These are phyloP conservation scores for Aureobasidium sp. DNA, from an alignment of 2,329 filamentous ascomycete genomes.

Conservation along the genomic window DNA sequence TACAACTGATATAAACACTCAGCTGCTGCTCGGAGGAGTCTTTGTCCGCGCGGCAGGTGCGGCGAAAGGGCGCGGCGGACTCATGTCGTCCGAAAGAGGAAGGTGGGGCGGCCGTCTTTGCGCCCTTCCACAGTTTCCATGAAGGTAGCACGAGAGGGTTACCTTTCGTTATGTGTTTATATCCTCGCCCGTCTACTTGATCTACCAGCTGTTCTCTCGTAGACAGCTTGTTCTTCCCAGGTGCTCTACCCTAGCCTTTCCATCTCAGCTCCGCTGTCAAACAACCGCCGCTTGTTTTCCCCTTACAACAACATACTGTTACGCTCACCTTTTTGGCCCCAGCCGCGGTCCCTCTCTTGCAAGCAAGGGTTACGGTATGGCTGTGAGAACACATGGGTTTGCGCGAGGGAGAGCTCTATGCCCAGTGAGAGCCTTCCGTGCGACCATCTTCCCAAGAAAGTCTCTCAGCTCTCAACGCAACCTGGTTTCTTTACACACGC, in stretches of 20 bases:
- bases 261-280: background rate
- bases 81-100: background rate
- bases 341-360: background rate
- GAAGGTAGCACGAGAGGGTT: background rate
- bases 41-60: background rate
- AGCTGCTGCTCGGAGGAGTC: background rate
- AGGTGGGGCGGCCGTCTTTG: slow-evolving; percentile 4
- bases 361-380: background rate
- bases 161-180: background rate
- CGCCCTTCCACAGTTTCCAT: background rate
- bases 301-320: background rate
- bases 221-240: background rate
- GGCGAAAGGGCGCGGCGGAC: background rate
- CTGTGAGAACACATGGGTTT: background rate
- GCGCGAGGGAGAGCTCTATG: background rate
- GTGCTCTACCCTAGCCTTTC: background rate
- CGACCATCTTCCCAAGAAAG: background rate
- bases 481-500: too few species aligned
- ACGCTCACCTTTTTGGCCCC: background rate
- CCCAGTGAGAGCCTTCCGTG: background rate
- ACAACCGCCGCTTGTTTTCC: background rate
- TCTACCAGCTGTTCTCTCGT: background rate
- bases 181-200: background rate
- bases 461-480: background rate
- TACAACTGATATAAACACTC: background rate